Conservation (phyloP, 306 rosid genomes). For the Casuarina equisetifolia region DNA sequence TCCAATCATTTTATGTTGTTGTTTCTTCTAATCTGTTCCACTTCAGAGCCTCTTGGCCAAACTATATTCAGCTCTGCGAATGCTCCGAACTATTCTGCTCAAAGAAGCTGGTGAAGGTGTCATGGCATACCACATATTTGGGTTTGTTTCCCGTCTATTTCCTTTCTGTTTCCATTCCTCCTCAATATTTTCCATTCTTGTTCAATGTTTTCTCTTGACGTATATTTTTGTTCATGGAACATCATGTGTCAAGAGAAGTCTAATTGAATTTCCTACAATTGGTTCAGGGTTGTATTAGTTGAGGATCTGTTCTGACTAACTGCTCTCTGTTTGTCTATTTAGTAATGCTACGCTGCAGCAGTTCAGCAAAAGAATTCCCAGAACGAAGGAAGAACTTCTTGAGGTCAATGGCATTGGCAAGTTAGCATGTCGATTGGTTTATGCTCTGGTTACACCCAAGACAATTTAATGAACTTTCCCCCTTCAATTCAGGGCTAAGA, state of each 20-base stretch:
- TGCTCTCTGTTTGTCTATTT: conserved; percentile 7
- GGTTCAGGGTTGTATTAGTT: too few relatives aligned
- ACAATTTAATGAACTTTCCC: conserved; percentile 20
- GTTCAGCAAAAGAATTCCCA: conserved; percentile 68
- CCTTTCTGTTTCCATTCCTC: neutral
- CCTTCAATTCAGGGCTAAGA: conserved; percentile 58
- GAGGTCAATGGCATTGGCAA: conserved; percentile 82
- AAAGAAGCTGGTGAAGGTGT: conserved; percentile 74
- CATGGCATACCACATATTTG: conserved; percentile 83
- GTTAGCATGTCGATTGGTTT: conserved; percentile 51
- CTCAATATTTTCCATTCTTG: conserved; percentile 5
- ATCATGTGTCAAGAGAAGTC: neutral
- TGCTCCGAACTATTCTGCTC: conserved; percentile 62
- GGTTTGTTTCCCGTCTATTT: conserved; percentile 42
- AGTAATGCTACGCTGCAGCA: conserved; percentile 69
- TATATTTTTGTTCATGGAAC: neutral
- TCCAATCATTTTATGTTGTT: conserved; percentile 3
- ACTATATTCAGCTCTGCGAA: conserved; percentile 64
- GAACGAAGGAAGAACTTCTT: conserved; percentile 84
- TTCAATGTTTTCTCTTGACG: neutral
- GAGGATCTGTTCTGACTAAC: conserved; percentile 22
- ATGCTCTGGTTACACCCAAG: conserved; percentile 5
- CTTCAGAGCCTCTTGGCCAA: conserved; percentile 71
- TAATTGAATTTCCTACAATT: neutral
- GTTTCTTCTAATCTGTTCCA: conserved; percentile 6